Base-by-base conservation (phyloP, 2,329 filamentous ascomycete species). In the Aphanoascus verrucosus region DNA sequence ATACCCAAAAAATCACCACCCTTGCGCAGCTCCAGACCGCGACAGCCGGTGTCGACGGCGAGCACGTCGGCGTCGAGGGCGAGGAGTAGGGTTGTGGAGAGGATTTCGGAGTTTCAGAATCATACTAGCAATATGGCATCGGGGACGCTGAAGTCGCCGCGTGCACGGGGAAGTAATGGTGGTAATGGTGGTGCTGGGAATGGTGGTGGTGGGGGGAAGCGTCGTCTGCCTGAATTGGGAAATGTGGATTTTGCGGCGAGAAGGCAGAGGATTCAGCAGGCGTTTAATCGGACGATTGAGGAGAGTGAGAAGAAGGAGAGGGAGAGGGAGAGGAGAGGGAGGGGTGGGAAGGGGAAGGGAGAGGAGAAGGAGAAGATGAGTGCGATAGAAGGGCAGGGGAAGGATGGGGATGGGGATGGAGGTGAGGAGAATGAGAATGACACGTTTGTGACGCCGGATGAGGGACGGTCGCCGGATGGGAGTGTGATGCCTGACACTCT, bases 171-270 rank as follows among this genome's bases (percentile, higher is more conserved):
- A 58, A 56, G n/a, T 57, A 55, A n/a, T 51, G 51, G 35, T 73
- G 70, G 58, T 73, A n/a, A n/a, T n/a, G n/a, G n/a, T n/a, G n/a
- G n/a, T n/a, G n/a, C n/a, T n/a, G n/a, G n/a, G n/a, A n/a, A n/a
- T n/a, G n/a, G n/a, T n/a, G n/a, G n/a, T n/a, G n/a, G n/a, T n/a
- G n/a, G n/a, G n/a, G n/a, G n/a, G n/a, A n/a, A n/a, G n/a, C n/a
- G n/a, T n/a, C n/a, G n/a, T n/a, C n/a, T 79, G 34, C 78, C 77
- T n/a, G 77, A 81, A 62, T 62, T 90, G 55, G 84, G 84, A 1
- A 84, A 85, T 56, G 86, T 94, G 50, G 87, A 95, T 68, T 93
- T 94, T 65, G 88, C 85, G 56, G 86, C 87, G 60, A 80, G 88
- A 49, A 79, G 89, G 61, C 84, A 88, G 64, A 82, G 83, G 56